These are phyloP conservation scores for Eimeria acervulina DNA, from an alignment of 169 alveolate genomes.

Conservation along the genomic window DNA sequence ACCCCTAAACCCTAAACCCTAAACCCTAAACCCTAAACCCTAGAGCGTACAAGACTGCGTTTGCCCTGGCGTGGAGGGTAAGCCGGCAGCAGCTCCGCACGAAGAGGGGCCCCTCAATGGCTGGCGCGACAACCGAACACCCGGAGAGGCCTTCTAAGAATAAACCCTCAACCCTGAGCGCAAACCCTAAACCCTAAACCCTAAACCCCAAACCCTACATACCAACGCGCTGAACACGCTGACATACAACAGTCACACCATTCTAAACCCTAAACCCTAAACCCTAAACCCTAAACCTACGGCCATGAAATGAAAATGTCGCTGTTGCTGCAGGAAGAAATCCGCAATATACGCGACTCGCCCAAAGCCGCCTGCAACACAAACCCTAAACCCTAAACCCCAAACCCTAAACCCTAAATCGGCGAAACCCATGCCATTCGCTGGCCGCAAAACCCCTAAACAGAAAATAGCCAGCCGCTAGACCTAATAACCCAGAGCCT, in stretches of 20 bases:
- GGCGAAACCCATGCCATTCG: background rate
- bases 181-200: constrained; percentile 45
- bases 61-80: background rate
- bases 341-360: background rate
- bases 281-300: background rate
- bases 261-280: background rate
- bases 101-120: background rate
- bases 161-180: background rate
- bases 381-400: constrained; percentile 41
- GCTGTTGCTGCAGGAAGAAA: background rate
- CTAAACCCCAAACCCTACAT: background rate
- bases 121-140: constrained; percentile 1
- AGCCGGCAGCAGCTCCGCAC: constrained; percentile 35
- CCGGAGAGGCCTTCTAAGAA: constrained; percentile 4
- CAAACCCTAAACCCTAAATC: constrained; percentile 26
- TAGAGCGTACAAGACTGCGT: background rate
- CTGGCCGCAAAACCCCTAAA: background rate
- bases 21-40: background rate
- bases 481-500: background rate
- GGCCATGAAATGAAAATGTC: background rate
- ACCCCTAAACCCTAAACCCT: background rate
- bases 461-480: background rate
- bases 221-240: background rate
- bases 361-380: background rate
- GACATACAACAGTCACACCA: background rate